Percentiles rank a stretch among this genome's conserved stretches.
phyloP scores from a whole-genome alignment of 257 asterid genomes.

The Salvia miltiorrhiza region DNA sequence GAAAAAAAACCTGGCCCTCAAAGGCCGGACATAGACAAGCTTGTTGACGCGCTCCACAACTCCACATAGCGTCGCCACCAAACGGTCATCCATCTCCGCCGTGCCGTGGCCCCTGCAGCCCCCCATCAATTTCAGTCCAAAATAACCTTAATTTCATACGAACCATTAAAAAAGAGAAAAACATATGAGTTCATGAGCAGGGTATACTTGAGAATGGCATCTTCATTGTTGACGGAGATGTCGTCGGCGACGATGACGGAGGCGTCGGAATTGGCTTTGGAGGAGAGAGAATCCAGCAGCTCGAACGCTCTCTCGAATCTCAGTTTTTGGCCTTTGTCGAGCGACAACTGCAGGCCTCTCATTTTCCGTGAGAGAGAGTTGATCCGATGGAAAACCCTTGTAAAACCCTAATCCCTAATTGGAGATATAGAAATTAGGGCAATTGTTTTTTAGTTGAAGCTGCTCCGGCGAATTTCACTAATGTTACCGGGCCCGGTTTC shows the following conservation, averaged over 20 bases:
- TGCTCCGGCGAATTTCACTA: not conserved
- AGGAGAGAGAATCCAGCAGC: conserved; percentile 60
- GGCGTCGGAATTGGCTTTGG: conserved; percentile 67
- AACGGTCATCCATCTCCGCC: conserved; percentile 58
- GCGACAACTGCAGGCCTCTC: conserved; percentile 66
- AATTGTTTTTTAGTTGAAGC: not conserved
- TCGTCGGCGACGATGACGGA: conserved; percentile 80
- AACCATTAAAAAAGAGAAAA: not conserved
- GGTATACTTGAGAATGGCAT: conserved; percentile 77
- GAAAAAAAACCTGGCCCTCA: conserved; percentile 65
- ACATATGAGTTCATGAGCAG: not conserved
- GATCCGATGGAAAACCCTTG: conserved; percentile 29
- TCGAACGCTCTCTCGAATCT: conserved; percentile 63
- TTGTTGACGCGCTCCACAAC: conserved; percentile 94
- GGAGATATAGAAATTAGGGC: conserved; percentile 4
- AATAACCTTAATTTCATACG: not conserved
- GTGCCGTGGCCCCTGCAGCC: conserved; percentile 90
- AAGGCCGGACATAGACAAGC: conserved; percentile 78
- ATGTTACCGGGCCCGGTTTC: not conserved
- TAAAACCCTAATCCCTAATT: conserved; percentile 25
- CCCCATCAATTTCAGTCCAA: conserved; percentile 19
- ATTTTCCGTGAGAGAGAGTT: conserved; percentile 21
- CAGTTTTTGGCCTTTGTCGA: conserved; percentile 64
- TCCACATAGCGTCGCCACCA: conserved; percentile 82
- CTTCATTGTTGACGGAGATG: conserved; percentile 79